A percentile compares a stretch with the other conserved stretches of the same genome.
Evolutionary conservation across 2,329 filamentous ascomycete species (phyloP).

Genomic region (Drechslerella coelobrocha): DNA sequence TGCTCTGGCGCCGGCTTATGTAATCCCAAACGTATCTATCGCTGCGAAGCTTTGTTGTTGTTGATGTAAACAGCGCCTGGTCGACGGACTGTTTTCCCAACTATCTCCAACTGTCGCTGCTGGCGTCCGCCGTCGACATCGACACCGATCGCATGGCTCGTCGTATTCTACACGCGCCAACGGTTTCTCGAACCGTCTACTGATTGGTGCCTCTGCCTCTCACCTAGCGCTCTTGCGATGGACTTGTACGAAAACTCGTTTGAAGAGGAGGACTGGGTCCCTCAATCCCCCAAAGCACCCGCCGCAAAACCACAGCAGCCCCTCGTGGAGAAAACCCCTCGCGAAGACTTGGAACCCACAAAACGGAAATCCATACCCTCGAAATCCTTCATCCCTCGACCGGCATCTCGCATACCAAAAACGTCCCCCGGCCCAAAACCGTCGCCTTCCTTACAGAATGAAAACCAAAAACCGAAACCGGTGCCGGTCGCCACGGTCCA

Average conservation of each 20-base stretch:
- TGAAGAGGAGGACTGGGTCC: constrained; percentile 39
- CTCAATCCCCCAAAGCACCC: constrained; percentile 22
- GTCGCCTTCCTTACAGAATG: neutral
- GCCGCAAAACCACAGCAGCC: neutral
- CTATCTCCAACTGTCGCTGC: neutral
- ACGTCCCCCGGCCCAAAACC: neutral
- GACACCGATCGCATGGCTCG: neutral
- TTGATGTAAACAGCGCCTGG: constrained; percentile 4
- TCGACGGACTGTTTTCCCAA: neutral
- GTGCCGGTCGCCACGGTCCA: neutral
- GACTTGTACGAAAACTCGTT: constrained; percentile 10
- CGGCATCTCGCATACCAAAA: constrained; percentile 18
- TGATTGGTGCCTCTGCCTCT: neutral
- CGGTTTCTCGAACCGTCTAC: neutral
- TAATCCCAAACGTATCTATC: neutral
- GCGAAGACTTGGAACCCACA: neutral
- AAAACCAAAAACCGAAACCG: neutral
- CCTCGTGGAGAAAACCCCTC: neutral
- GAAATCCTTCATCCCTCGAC: constrained; percentile 41
- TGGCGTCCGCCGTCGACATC: neutral
- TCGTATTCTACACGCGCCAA: neutral
- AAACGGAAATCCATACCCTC: constrained; percentile 5
- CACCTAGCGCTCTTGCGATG: neutral
- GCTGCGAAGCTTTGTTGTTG: constrained; percentile 1
- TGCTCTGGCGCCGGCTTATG: neutral